A percentile compares a stretch with the other conserved stretches of the same genome.
phyloP scores from a whole-genome alignment of 2,329 filamentous ascomycete genomes.

The Ascochyta fabae region DNA sequence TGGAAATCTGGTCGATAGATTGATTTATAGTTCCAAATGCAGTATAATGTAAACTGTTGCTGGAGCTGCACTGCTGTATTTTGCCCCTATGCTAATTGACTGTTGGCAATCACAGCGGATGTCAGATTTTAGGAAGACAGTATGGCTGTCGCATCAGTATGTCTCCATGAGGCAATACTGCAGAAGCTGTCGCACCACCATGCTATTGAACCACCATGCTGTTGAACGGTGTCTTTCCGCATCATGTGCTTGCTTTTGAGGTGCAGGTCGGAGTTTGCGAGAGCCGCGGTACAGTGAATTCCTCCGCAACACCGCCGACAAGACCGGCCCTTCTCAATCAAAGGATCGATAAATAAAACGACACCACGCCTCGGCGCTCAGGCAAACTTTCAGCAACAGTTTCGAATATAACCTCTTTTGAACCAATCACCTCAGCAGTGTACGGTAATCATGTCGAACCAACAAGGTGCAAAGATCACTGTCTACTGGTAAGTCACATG shows the following conservation, averaged over 20 bases:
- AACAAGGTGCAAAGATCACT: conserved; percentile 45
- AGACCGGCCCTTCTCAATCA: conserved; percentile 1
- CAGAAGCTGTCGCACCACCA: background rate
- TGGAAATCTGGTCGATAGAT: no score
- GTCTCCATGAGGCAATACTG: background rate
- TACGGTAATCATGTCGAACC: conserved; percentile 21
- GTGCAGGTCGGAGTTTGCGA: conserved; percentile 6
- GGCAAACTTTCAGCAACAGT: background rate
- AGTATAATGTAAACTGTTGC: no score
- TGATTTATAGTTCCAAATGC: no score
- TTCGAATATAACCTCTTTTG: background rate
- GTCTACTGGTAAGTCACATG: conserved; percentile 43
- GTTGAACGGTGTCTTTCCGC: background rate
- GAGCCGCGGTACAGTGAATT: conserved; percentile 8
- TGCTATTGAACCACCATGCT: background rate
- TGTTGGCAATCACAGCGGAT: background rate
- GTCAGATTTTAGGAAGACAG: background rate
- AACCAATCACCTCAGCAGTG: background rate
- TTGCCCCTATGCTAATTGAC: background rate
- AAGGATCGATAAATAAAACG: conserved; percentile 10
- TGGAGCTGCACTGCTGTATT: background rate
- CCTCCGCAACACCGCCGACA: conserved; percentile 4
- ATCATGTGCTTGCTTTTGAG: background rate
- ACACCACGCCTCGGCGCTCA: background rate
- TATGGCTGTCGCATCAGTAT: background rate